phyloP scores from a whole-genome alignment of 176 grass and related monocot genomes.

The Triticum turgidum region DNA sequence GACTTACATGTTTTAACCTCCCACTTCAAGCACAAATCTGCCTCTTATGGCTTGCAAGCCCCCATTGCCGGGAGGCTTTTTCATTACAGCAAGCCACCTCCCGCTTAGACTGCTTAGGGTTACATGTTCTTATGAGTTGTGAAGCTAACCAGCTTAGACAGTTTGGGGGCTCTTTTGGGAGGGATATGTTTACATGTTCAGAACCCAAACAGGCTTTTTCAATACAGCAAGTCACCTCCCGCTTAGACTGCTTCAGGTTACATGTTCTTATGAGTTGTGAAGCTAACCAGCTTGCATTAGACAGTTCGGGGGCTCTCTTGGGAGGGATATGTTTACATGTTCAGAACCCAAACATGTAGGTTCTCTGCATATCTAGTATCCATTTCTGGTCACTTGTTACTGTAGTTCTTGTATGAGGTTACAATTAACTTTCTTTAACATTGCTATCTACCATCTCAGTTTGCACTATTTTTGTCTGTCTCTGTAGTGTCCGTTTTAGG shows the following conservation, averaged over 20 bases:
- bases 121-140: neutral
- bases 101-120: neutral
- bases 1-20: neutral
- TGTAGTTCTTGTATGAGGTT: neutral
- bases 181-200: neutral
- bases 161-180: neutral
- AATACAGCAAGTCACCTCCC: neutral
- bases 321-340: neutral
- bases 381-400: neutral
- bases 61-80: neutral
- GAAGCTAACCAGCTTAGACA: slow-evolving; percentile 5
- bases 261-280: neutral
- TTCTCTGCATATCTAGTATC: neutral
- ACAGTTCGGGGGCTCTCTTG: neutral
- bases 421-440: slow-evolving; percentile 7
- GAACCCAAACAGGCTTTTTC: neutral
- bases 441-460: slow-evolving; percentile 1
- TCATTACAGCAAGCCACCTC: neutral
- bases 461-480: neutral
- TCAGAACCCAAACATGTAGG: neutral
- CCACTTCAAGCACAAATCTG: neutral
- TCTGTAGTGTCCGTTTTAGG: neutral
- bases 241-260: neutral
- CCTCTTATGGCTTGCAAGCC: neutral
- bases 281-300: slow-evolving; percentile 17